phyloP scores from a whole-genome alignment of 352 stramenopile species.

The Pythium vanterpoolii region DNA sequence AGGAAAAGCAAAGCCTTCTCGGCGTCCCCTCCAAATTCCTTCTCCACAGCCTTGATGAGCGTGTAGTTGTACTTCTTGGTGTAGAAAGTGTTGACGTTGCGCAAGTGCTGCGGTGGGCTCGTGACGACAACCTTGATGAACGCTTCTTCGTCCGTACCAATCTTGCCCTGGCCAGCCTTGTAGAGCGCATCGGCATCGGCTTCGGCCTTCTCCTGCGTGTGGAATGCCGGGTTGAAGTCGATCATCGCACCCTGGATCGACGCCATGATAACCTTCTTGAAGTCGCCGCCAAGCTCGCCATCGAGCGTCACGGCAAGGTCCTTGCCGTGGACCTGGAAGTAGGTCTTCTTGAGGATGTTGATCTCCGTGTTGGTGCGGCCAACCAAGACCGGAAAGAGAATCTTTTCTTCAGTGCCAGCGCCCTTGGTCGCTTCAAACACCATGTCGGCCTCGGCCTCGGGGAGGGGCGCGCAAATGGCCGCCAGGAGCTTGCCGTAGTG shows the following conservation, averaged over 20 bases:
- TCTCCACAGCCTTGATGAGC: constrained; percentile 58
- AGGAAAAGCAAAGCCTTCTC: constrained; percentile 57
- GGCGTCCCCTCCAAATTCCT: constrained; percentile 59
- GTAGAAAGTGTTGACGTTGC: constrained; percentile 54
- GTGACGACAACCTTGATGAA: constrained; percentile 60
- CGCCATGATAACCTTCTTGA: constrained; percentile 70
- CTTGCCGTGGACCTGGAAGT: constrained; percentile 55
- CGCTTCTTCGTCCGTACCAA: constrained; percentile 62
- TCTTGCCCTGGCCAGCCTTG: constrained; percentile 61
- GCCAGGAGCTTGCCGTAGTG: constrained; percentile 64
- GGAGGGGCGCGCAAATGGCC: constrained; percentile 48
- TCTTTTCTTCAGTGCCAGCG: constrained; percentile 59
- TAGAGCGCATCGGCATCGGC: constrained; percentile 59
- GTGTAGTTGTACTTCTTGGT: constrained; percentile 63
- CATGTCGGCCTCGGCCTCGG: constrained; percentile 63
- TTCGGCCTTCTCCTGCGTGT: constrained; percentile 60
- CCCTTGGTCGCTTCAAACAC: constrained; percentile 67
- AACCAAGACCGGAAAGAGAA: constrained; percentile 64
- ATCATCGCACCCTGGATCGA: constrained; percentile 56
- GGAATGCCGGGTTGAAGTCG: constrained; percentile 48
- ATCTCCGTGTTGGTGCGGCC: constrained; percentile 71
- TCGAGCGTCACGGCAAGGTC: constrained; percentile 59
- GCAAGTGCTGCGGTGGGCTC: constrained; percentile 51
- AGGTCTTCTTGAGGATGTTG: constrained; percentile 79
- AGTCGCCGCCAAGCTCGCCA: constrained; percentile 61